phyloP scores from a whole-genome alignment of 768 basidiomycete species.

The Chalciporus piperatus region DNA sequence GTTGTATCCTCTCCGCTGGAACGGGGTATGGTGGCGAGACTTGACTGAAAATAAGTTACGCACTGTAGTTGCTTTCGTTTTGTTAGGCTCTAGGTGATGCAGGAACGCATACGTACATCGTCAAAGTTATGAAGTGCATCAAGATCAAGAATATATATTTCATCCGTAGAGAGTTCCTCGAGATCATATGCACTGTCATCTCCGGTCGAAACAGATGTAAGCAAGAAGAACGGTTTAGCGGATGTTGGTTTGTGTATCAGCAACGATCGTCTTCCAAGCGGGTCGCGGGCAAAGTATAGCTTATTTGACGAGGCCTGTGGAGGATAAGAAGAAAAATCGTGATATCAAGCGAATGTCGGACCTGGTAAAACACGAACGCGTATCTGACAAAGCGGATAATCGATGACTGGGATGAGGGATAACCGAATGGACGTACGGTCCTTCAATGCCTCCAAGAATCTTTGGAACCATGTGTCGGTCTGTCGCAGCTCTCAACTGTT shows the following conservation, averaged over 20 bases:
- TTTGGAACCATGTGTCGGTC: slow-evolving; percentile 43
- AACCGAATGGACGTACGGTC: slow-evolving; percentile 58
- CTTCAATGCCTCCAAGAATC: slow-evolving; percentile 65
- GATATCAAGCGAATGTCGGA: slow-evolving; percentile 30
- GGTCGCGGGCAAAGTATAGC: slow-evolving; percentile 78
- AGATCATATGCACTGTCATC: slow-evolving; percentile 43
- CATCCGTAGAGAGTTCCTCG: slow-evolving; percentile 59
- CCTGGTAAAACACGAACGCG: slow-evolving; percentile 79
- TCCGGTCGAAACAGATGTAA: slow-evolving; percentile 67
- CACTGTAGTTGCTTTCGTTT: slow-evolving; percentile 14
- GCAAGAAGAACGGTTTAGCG: slow-evolving; percentile 49
- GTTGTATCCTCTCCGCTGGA: slow-evolving; percentile 7
- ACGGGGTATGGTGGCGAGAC: slow-evolving; percentile 23
- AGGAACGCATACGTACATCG: slow-evolving; percentile 24
- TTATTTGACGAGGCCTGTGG: slow-evolving; percentile 40
- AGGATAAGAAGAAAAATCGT: background rate
- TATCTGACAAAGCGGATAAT: slow-evolving; percentile 45
- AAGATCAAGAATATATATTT: slow-evolving; percentile 56
- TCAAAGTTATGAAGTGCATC: slow-evolving; percentile 14
- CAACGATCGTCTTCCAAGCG: slow-evolving; percentile 83
- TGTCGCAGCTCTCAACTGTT: slow-evolving; percentile 21
- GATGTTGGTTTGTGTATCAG: slow-evolving; percentile 60
- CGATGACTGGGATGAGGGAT: background rate
- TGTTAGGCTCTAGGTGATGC: background rate
- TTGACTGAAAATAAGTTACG: slow-evolving; percentile 16